Base-by-base conservation (phyloP, 2,329 filamentous ascomycete genomes). In the Claviceps humidiphila region DNA sequence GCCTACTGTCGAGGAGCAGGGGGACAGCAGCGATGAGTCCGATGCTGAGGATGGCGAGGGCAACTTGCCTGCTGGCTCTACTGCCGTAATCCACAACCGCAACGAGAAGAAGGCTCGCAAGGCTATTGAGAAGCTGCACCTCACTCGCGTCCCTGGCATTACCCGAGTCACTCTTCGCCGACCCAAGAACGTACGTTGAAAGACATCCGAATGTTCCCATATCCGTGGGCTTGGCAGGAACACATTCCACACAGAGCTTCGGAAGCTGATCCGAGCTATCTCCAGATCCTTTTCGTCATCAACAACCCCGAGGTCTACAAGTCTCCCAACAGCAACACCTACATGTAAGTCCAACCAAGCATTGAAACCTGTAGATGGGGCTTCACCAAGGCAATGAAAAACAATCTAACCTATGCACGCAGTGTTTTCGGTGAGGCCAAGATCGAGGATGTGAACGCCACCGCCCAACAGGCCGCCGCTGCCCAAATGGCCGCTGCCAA, bases 91-190 rank as follows among this genome's bases (percentile, higher is more conserved):
- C 68, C 91, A 97, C 82, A 95, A 89, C 69, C 89, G 93, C 74
- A 97, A 97, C 78, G 93, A 98, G 86, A 98, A 98, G 87, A 98
- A 98, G 85, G 94, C 93, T 65, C 86, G 93, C 76, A 98, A 98
- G 83, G 89, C 90, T 67, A 95, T 98, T 71, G 87, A 89, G 73
- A 98, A 98, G 84, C 84, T 97, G 68, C 90, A 95, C 70, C 78
- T 98, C 70, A 93, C 89, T 80, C 89, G 91, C 68, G 86, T 98
- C 62, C 86, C 87, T 67, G 94, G 93, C 70, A 98, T 98, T 74
- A 98, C 93, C 66, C 85, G 93, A 69, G 94, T 98, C 66, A 98
- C 94, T 61, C 84, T 98, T 68, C 87, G 93, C 75, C 82, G 94
- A 73, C 94, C 94, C 66, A 98, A 98, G 84, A 96, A 96, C 78